These are phyloP conservation scores for Choiromyces venosus DNA, from an alignment of 495 filamentous ascomycete genomes.

Conservation along the genomic window DNA sequence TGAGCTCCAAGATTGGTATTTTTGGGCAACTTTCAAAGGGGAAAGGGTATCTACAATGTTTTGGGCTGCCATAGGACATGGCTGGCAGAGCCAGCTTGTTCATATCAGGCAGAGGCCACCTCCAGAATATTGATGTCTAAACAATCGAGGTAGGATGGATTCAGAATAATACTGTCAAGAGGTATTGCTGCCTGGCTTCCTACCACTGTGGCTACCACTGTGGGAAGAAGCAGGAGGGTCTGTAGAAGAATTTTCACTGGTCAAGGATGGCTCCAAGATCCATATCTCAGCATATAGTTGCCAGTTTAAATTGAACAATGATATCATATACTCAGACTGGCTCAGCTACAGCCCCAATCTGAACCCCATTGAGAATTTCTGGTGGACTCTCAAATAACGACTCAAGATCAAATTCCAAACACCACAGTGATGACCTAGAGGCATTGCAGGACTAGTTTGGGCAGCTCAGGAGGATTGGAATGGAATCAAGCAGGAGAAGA, in stretches of 20 bases:
- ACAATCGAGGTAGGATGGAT: not conserved
- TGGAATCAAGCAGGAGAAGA: conserved; percentile 13
- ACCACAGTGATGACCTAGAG: too few relatives aligned
- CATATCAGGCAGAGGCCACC: not conserved
- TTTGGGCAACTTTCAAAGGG: not conserved
- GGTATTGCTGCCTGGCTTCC: not conserved
- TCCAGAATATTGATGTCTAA: not conserved
- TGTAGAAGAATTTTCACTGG: not conserved
- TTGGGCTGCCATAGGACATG: not conserved
- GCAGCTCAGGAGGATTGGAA: too few relatives aligned
- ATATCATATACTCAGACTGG: conserved; percentile 2
- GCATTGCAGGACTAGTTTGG: too few relatives aligned
- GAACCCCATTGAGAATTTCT: conserved; percentile 6
- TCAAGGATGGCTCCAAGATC: not conserved
- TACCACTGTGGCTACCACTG: conserved; percentile 1
- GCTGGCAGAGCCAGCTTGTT: not conserved
- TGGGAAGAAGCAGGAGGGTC: not conserved
- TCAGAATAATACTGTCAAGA: not conserved
- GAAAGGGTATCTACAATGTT: not conserved
- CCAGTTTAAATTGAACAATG: not conserved
- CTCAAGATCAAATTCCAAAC: too few relatives aligned
- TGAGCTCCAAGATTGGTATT: conserved; percentile 1
- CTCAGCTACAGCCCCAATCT: conserved; percentile 4
- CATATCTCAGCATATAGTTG: not conserved
- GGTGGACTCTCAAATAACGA: too few relatives aligned